These are phyloP conservation scores for Blastocystis sp. DNA, from an alignment of 352 stramenopile genomes.

Conservation along the genomic window DNA sequence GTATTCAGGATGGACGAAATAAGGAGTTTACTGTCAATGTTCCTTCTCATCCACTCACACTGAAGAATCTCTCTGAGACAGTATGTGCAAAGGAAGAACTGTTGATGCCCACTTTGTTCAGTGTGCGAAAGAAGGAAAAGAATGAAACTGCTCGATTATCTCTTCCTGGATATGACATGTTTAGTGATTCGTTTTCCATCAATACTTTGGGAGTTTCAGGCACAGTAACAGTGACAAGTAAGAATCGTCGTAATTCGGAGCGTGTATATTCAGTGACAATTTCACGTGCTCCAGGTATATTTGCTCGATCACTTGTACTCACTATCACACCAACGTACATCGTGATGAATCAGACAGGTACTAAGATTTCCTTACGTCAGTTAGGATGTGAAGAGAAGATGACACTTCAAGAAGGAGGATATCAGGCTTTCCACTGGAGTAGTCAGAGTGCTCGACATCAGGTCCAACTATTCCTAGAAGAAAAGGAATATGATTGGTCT, in stretches of 20 bases:
- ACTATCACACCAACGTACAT: slow-evolving; percentile 19
- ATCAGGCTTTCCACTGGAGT: slow-evolving; percentile 30
- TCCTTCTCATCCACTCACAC: not conserved
- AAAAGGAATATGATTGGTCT: slow-evolving; percentile 37
- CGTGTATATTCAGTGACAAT: slow-evolving; percentile 1
- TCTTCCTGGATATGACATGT: slow-evolving; percentile 12
- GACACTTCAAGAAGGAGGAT: not conserved
- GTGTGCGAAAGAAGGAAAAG: slow-evolving; percentile 57
- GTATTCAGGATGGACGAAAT: not conserved
- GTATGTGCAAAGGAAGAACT: slow-evolving; percentile 38
- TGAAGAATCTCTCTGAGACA: slow-evolving; percentile 37
- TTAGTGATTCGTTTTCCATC: slow-evolving; percentile 24
- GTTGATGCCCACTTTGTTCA: slow-evolving; percentile 23
- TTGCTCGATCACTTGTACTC: slow-evolving; percentile 23
- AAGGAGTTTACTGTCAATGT: not conserved
- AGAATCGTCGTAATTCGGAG: slow-evolving; percentile 3
- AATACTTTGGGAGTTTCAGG: slow-evolving; percentile 32
- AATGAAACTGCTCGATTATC: slow-evolving; percentile 12
- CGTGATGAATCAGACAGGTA: slow-evolving; percentile 20
- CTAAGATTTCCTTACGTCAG: not conserved
- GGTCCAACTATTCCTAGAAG: slow-evolving; percentile 4
- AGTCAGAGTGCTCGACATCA: not conserved
- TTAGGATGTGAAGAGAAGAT: not conserved
- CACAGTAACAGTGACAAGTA: not conserved
- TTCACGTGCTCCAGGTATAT: slow-evolving; percentile 21